Evolutionary conservation across 768 basidiomycete genomes (phyloP).

Genomic region (Amanita polypyramis): DNA sequence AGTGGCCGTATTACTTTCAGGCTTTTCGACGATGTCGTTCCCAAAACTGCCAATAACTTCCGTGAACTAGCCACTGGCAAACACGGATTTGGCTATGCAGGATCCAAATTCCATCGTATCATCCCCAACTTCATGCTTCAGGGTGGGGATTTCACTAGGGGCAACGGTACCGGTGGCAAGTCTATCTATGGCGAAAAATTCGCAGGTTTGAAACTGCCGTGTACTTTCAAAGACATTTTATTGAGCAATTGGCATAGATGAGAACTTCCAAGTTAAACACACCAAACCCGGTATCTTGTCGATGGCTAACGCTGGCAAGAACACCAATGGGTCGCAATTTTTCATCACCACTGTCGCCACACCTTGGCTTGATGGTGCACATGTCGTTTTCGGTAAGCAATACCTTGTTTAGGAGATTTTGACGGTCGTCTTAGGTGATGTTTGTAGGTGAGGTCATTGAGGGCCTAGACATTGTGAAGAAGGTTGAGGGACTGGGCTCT

Average conservation of each 20-base stretch:
- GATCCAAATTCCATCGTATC: slow-evolving; percentile 67
- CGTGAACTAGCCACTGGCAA: slow-evolving; percentile 76
- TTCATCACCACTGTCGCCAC: slow-evolving; percentile 82
- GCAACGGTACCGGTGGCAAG: slow-evolving; percentile 70
- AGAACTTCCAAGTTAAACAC: slow-evolving; percentile 78
- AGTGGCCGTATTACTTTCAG: slow-evolving; percentile 68
- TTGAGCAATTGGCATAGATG: slow-evolving; percentile 37
- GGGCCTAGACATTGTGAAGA: slow-evolving; percentile 44
- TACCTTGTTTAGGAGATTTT: slow-evolving; percentile 1
- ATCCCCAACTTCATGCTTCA: slow-evolving; percentile 84
- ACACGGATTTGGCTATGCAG: slow-evolving; percentile 65
- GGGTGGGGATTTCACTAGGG: slow-evolving; percentile 75
- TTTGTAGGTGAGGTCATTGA: slow-evolving; percentile 52
- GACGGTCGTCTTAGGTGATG: not conserved
- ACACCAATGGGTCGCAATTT: slow-evolving; percentile 86
- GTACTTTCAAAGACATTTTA: not conserved
- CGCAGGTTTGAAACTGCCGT: slow-evolving; percentile 28
- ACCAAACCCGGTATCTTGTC: slow-evolving; percentile 56
- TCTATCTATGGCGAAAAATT: slow-evolving; percentile 70
- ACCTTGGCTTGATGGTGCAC: slow-evolving; percentile 71
- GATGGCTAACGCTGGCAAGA: slow-evolving; percentile 72
- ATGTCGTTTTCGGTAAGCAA: slow-evolving; percentile 74
- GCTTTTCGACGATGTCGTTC: slow-evolving; percentile 73
- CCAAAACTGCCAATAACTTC: slow-evolving; percentile 75
- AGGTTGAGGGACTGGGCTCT: slow-evolving; percentile 30